Evolutionary conservation across 305 asterid genomes (phyloP).

Genomic region (Solanum hybrid): DNA sequence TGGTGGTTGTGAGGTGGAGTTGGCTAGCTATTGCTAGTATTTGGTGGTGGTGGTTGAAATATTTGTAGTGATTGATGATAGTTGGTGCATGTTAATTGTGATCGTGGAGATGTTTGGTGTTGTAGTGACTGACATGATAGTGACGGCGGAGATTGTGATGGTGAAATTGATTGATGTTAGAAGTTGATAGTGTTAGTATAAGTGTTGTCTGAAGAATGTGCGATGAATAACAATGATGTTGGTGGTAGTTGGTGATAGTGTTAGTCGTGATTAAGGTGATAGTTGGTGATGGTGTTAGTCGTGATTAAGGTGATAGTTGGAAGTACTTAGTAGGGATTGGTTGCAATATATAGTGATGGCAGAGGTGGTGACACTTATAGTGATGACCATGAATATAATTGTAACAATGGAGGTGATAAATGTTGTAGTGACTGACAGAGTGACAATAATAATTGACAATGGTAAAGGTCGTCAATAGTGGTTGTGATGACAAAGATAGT

Average conservation of each 20-base stretch:
- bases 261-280: not conserved
- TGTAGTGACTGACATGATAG: not conserved
- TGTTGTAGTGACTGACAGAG: not conserved
- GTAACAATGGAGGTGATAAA: not conserved
- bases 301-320: not conserved
- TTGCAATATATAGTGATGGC: not conserved
- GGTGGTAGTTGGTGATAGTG: not conserved
- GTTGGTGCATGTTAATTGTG: not conserved
- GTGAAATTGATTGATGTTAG: not conserved
- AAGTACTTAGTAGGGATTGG: not conserved
- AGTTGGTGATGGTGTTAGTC: not conserved
- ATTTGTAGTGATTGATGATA: not conserved
- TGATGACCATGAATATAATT: not conserved
- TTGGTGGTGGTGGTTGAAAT: not conserved
- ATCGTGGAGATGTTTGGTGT: not conserved
- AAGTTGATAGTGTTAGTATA: not conserved
- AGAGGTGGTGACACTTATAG: not conserved
- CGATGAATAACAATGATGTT: too few relatives aligned
- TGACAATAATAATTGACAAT: not conserved
- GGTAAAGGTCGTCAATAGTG: too few relatives aligned
- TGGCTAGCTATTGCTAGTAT: not conserved
- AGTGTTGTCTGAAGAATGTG: not conserved
- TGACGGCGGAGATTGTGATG: fast-evolving
- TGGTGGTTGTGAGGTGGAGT: not conserved
- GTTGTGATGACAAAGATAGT: not conserved